Evolutionary conservation across 2,329 filamentous ascomycete species (phyloP), one percentile per base, ranked within the genome.

Genomic region (Pyrenophora graminea): DNA sequence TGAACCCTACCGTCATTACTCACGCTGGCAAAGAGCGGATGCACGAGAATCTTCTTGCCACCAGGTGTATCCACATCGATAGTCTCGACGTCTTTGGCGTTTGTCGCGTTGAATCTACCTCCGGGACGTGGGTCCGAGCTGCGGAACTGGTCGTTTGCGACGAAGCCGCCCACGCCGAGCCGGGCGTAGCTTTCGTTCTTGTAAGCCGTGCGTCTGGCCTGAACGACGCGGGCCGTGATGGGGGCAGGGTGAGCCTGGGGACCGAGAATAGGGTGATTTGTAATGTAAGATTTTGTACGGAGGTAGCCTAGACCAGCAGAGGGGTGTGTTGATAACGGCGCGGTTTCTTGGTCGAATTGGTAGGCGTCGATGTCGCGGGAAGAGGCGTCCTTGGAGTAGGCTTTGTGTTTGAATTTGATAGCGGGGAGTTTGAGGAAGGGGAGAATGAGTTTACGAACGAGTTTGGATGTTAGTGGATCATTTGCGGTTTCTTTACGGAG

Each of bases 281-380:
- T 74, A 38, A 84, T 71, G 62, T 80, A 75, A 18, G 81, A 75
- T 47, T 78, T 76, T 10, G 81, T 82, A 41, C 82, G 79, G 3
- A 82, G 73, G 66, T 88, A 87, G 12, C 82, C 81, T 4, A 88
- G 74, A 56, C 85, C 85, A 4, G 82, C 85, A 3, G 82, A 85
- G 2, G 85, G 85, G 69, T 88, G 85, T 6, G 85, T 87, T 51
- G 79, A 80, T 1, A 83, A 82, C 54, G 76, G 55, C 57, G 69
- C 56, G 61, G 65, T 67, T 64, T 79, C 62, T 36, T 64, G 58
- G 52, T 66, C 61, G 51, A 71, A 69, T n/a, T 51, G 51, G 48
- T 61, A 63, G 18, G 60, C 43, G 6, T 63, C 51, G 18, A 55
- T 34, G 21, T 74, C 68, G 47, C 71, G 60, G 56, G 55, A 68